These are phyloP conservation scores for Lanmaoa rubissima DNA, from an alignment of 768 basidiomycete species.

Conservation along the genomic window DNA sequence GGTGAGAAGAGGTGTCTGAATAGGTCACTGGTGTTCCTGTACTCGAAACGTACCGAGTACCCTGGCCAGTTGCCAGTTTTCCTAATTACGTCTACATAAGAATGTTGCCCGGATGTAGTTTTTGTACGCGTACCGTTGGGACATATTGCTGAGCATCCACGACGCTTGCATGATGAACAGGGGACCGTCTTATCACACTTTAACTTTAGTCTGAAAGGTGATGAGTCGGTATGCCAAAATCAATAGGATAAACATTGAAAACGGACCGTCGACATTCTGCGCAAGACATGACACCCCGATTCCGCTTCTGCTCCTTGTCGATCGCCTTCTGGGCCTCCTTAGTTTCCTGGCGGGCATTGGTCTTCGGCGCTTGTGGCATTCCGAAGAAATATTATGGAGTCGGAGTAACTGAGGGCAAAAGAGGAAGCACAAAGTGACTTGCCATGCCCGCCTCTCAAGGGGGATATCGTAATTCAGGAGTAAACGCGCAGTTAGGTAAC, in stretches of 20 bases:
- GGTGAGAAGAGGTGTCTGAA: not conserved
- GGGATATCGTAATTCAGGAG: conserved; percentile 7
- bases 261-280: conserved; percentile 62
- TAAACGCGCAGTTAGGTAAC: conserved; percentile 13
- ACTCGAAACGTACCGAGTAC: conserved; percentile 54
- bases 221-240: not conserved
- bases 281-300: conserved; percentile 52
- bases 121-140: conserved; percentile 49
- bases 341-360: conserved; percentile 37
- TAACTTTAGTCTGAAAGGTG: conserved; percentile 50
- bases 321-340: conserved; percentile 46
- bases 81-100: conserved; percentile 27
- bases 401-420: not conserved
- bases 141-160: conserved; percentile 77
- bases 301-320: conserved; percentile 66
- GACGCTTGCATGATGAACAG: conserved; percentile 59
- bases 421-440: not conserved
- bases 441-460: conserved; percentile 1
- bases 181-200: conserved; percentile 73
- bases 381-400: not conserved
- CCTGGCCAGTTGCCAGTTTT: conserved; percentile 73
- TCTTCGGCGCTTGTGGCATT: conserved; percentile 53
- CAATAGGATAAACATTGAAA: conserved; percentile 5
- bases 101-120: not conserved
- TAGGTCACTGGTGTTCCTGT: not conserved